Evolutionary conservation across 208 protist genomes (phyloP), one percentile per base, ranked within the genome.

Genomic region (Vickermania ingenoplastis): DNA sequence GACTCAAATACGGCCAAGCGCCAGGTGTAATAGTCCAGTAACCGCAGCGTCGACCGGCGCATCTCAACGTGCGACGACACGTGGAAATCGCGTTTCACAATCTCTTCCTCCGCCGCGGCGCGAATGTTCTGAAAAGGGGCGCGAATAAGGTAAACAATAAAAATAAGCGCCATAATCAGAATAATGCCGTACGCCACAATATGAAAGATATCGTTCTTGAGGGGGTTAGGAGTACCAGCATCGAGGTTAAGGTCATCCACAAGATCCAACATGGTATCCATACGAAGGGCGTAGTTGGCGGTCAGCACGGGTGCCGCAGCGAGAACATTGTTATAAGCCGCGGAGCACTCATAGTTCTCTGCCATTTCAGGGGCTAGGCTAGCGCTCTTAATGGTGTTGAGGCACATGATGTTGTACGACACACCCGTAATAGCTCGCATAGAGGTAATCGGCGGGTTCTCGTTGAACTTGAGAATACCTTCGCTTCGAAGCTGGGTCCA

Each of bases 1-100:
- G 28, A n/a, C 57, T 61, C 36, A 5, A 61, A 54, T 24, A n/a
- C 41, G 36, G 31, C 57, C 24, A 61, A 5, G 7, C 56, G 26
- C 57, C 57, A 61, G 36, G 13, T 24, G 41, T 61, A 61, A 31
- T 54, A 61, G 41, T 61, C 57, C n/a, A 61, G 57, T 31, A 61
- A 13, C 5, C 57, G 57, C 36, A 61, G 24, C 5, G 57, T 61
- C 7, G 11, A 17, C 17, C 13, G 25, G 31, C 41, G 21, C 31
- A 61, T 17, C 28, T 26, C 31, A 7, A 61, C 57, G 7, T 30
- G 17, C 7, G n/a, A 21, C 55, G n/a, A 27, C 24, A 49, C 13
- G 45, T n/a, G 25, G 45, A 59, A 59, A 28, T 59, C 55, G 7
- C 27, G 22, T 13, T 27, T 45, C 26, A 59, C 55, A 21, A 59